Evolutionary conservation across 1,284 basidiomycete species (phyloP).

Genomic region (Apiotrichum sp.): DNA sequence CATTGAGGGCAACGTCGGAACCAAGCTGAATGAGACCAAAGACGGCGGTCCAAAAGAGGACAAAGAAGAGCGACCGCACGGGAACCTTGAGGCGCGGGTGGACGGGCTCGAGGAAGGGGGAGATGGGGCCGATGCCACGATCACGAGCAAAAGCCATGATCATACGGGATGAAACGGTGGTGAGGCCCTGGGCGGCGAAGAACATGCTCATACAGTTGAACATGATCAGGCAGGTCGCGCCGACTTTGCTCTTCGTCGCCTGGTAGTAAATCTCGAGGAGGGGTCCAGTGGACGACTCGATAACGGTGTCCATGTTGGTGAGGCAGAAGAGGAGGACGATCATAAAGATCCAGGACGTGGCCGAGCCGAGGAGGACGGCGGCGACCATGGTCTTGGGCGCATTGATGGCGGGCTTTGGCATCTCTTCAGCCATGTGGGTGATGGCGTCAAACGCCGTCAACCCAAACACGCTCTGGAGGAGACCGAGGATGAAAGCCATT

Average conservation of each 20-base stretch:
- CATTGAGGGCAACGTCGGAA: conserved; percentile 51
- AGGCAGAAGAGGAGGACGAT: conserved; percentile 63
- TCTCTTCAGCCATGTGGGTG: conserved; percentile 39
- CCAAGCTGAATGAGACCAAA: conserved; percentile 34
- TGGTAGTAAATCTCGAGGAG: conserved; percentile 61
- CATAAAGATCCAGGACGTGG: conserved; percentile 56
- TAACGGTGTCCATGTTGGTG: conserved; percentile 53
- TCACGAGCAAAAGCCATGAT: conserved; percentile 65
- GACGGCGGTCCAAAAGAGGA: conserved; percentile 38
- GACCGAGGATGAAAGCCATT: conserved; percentile 42
- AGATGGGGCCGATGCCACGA: conserved; percentile 56
- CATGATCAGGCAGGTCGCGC: conserved; percentile 48
- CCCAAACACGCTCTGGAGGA: conserved; percentile 29
- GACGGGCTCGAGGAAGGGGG: conserved; percentile 52
- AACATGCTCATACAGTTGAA: conserved; percentile 47
- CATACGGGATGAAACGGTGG: conserved; percentile 60
- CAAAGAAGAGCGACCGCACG: conserved; percentile 55
- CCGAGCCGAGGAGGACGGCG: conserved; percentile 59
- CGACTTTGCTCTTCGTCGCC: conserved; percentile 55
- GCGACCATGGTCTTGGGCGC: conserved; percentile 23
- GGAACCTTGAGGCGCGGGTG: conserved; percentile 51
- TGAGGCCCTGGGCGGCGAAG: conserved; percentile 47
- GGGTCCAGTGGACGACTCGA: conserved; percentile 56
- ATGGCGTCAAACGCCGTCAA: conserved; percentile 21
- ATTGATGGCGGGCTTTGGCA: conserved; percentile 16